Conservation (phyloP, 164 flowering plant genomes). For the Magnolia kwangsiensis region DNA sequence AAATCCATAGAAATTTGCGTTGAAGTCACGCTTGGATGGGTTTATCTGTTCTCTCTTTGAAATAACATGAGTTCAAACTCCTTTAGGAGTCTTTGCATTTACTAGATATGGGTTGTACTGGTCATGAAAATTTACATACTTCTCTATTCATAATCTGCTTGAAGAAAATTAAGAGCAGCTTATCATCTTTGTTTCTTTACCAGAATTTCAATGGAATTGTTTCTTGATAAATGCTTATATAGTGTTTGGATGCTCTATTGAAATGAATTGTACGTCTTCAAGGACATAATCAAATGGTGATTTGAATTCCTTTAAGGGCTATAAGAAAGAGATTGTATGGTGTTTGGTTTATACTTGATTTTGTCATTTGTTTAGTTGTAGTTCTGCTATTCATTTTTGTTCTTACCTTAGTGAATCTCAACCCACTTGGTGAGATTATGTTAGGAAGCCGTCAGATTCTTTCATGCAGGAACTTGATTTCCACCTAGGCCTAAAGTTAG, state of each 20-base stretch:
- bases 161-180: conserved; percentile 14
- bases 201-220: not conserved
- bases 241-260: not conserved
- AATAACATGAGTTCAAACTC: conserved; percentile 12
- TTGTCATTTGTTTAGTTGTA: no score
- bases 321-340: no score
- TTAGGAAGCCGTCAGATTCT: no score
- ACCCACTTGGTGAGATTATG: no score
- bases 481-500: no score
- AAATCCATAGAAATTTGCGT: conserved; percentile 14
- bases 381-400: no score
- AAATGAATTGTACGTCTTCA: no score
- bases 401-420: no score
- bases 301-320: no score
- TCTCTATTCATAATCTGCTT: conserved; percentile 10
- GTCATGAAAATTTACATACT: not conserved
- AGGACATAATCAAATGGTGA: no score
- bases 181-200: not conserved
- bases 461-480: no score
- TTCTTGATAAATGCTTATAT: not conserved
- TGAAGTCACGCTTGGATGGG: conserved; percentile 4
- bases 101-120: conserved; percentile 15
- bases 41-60: conserved; percentile 10
- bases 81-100: conserved; percentile 3
- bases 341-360: no score